Conservation (phyloP, 2,329 filamentous ascomycete genomes). For the Hypomyces rosellus region DNA sequence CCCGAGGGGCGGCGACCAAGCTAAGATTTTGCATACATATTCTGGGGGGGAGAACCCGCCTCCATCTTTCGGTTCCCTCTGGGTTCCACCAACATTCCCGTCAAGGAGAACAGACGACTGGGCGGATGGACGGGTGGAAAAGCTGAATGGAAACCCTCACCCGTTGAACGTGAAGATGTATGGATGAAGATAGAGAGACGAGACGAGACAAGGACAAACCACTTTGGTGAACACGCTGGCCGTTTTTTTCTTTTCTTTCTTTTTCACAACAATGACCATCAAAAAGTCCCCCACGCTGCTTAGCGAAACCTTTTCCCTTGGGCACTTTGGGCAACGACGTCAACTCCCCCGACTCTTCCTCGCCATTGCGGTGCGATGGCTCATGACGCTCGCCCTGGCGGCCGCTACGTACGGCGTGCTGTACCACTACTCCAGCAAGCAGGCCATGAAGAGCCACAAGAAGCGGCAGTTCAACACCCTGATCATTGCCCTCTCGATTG, state of each 20-base stretch:
- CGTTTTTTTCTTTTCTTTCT: constrained; percentile 9
- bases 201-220: neutral
- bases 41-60: too few species aligned
- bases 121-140: too few species aligned
- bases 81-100: too few species aligned
- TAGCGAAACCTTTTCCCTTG: constrained; percentile 16
- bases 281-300: constrained; percentile 3
- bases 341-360: constrained; percentile 17
- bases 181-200: neutral
- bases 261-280: constrained; percentile 1
- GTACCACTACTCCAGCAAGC: constrained; percentile 20
- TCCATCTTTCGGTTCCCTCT: too few species aligned
- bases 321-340: constrained; percentile 14
- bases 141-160: too few species aligned
- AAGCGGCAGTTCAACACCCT: constrained; percentile 39
- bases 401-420: constrained; percentile 24
- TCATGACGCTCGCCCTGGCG: constrained; percentile 24
- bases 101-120: too few species aligned
- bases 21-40: too few species aligned
- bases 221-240: neutral
- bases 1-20: too few species aligned
- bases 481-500: constrained; percentile 38
- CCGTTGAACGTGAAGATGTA: too few species aligned
- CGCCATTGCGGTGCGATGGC: constrained; percentile 19
- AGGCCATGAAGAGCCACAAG: constrained; percentile 24